Base-by-base conservation (phyloP, 331 rosid genomes). In the Malus hybrid region DNA sequence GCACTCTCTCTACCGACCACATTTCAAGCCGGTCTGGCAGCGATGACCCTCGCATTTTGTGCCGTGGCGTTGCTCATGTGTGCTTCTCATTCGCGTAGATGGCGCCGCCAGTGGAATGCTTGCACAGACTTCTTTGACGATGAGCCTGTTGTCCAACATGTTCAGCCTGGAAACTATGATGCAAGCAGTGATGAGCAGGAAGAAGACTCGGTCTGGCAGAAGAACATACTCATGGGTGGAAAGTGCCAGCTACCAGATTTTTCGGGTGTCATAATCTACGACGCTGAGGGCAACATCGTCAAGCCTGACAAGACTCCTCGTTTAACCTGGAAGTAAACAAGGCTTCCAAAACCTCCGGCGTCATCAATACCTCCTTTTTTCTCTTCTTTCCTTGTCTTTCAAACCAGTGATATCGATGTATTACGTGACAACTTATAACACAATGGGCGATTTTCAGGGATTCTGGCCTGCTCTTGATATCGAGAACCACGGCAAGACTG, bases 211-310 rank as follows among this genome's bases (percentile, higher is more conserved):
- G 61, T 92, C 18, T 89, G 99, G 99, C 90, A 89, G 83, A 92
- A 86, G 89, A 94, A 90, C 77, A 94, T 92, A 15, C 89, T 92
- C 16, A 92, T 92, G 97, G 97, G 99, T 0, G 97, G 97, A 6
- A 89, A 92, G 86, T 92, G 99, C n/a, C 87, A 94, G 71, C 91
- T 94, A 20, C 99, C 97, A 0, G 97, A 94, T 71, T 94, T 86
- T 76, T 94, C 97, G 0, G 99, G 99, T 9, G 91, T 92, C 83
- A 94, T 94, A 28, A 89, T 94, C 27, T 94, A 94, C 19, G 86
- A 94, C 68, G 48, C 90, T 0, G 57, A 89, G 55, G 99, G 99
- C 64, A 89, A 76, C 36, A 61, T 85, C 0, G 83, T 87, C 31
- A 69, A 84, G 20, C 90, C 92, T 24, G 60, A 90, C 39, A 87